A percentile compares a stretch with the other conserved stretches of the same genome.
These are phyloP conservation scores for Fragaria iinumae DNA, from an alignment of 306 rosid species.

Conservation along the genomic window DNA sequence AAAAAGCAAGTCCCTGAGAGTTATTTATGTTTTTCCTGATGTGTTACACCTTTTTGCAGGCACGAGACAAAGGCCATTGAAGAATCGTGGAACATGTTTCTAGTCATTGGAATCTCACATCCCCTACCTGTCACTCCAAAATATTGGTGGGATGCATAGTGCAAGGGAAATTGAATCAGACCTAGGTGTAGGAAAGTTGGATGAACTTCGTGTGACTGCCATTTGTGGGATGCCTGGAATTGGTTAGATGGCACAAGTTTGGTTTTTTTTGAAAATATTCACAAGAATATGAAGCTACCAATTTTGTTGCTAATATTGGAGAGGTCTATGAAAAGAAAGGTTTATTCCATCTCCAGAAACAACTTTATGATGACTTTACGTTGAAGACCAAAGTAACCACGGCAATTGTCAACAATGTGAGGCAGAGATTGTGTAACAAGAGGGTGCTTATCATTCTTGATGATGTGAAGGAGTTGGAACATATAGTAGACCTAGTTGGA, in stretches of 20 bases:
- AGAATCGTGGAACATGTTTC: background rate
- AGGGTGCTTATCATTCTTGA: constrained; percentile 22
- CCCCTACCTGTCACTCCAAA: too few relatives aligned
- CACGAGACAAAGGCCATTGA: background rate
- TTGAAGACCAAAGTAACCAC: background rate
- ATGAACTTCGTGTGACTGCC: constrained; percentile 3
- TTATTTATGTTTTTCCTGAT: too few relatives aligned
- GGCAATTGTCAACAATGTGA: background rate
- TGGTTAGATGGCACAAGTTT: too few relatives aligned
- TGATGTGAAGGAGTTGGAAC: constrained; percentile 23
- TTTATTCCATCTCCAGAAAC: constrained; percentile 12
- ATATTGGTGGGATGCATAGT: background rate
- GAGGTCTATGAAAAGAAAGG: constrained; percentile 14
- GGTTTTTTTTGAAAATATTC: background rate
- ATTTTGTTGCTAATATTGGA: constrained; percentile 15
- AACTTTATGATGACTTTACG: constrained; percentile 8
- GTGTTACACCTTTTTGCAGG: constrained; percentile 2
- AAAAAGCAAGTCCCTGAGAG: too few relatives aligned
- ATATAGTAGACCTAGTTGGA: constrained; percentile 29
- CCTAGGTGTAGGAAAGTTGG: background rate
- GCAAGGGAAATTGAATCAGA: background rate
- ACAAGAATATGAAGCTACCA: constrained; percentile 20
- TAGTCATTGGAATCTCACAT: too few relatives aligned
- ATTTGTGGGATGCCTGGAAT: constrained; percentile 20
- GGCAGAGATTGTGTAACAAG: background rate